Percentiles rank a stretch among this genome's conserved stretches.
Evolutionary conservation across 129 eudicot species (phyloP).

Genomic region (Flaveria sonorensis): DNA sequence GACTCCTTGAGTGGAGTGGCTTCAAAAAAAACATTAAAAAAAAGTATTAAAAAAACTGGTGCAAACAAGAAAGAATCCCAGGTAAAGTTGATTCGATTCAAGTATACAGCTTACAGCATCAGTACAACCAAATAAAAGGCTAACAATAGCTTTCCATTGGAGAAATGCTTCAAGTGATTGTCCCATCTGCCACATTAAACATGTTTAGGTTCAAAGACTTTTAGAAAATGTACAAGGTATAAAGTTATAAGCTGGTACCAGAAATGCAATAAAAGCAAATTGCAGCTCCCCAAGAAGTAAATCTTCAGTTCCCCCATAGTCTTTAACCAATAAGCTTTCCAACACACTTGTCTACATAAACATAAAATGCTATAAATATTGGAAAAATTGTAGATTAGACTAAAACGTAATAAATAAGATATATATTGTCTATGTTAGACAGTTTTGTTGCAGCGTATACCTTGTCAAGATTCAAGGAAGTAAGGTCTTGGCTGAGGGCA

Average conservation of each 20-base stretch:
- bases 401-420: not conserved
- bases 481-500: conserved; percentile 60
- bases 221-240: conserved; percentile 1
- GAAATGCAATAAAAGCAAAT: conserved; percentile 86
- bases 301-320: conserved; percentile 77
- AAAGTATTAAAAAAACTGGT: conserved; percentile 1
- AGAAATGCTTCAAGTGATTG: conserved; percentile 90
- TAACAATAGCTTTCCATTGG: conserved; percentile 84
- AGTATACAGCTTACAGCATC: conserved; percentile 68
- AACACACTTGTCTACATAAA: conserved; percentile 58
- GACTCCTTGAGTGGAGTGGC: conserved; percentile 85
- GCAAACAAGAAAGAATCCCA: not conserved
- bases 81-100: not conserved
- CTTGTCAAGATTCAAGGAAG: conserved; percentile 92
- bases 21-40: conserved; percentile 34
- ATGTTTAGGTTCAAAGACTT: not conserved
- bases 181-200: conserved; percentile 75
- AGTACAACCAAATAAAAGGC: conserved; percentile 75
- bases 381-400: not conserved
- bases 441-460: conserved; percentile 38
- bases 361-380: conserved; percentile 5
- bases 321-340: conserved; percentile 69
- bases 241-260: conserved; percentile 46
- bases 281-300: conserved; percentile 84
- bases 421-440: not conserved